These are phyloP conservation scores for Phalaenopsis aphrodite DNA, from an alignment of 106 monocot genomes.

Conservation along the genomic window DNA sequence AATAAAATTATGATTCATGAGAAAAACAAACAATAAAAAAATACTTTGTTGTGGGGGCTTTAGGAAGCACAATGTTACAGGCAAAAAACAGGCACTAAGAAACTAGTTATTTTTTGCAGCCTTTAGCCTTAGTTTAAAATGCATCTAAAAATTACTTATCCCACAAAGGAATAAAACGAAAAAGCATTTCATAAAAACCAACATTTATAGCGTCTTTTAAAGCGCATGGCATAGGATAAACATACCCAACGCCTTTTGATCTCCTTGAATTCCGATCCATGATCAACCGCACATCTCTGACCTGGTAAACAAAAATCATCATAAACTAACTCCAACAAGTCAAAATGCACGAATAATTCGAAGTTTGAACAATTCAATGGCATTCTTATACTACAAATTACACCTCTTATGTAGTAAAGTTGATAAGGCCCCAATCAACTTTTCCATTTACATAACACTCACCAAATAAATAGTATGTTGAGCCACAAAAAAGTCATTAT, in stretches of 20 bases:
- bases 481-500: conserved; percentile 64
- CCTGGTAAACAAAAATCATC: conserved; percentile 32
- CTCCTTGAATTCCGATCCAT: conserved; percentile 84
- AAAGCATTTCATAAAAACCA: neutral
- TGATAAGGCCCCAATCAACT: conserved; percentile 19
- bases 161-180: neutral
- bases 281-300: conserved; percentile 76
- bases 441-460: conserved; percentile 21
- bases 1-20: neutral
- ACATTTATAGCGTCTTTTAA: neutral
- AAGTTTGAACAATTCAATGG: conserved; percentile 3
- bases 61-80: neutral
- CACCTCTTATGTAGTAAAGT: conserved; percentile 8
- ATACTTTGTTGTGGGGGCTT: too few species aligned
- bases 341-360: neutral
- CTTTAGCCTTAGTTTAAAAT: neutral
- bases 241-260: conserved; percentile 92
- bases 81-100: neutral
- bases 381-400: conserved; percentile 20
- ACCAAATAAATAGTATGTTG: conserved; percentile 62
- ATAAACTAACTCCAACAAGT: neutral
- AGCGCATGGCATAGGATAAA: neutral
- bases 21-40: neutral
- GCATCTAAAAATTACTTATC: neutral
- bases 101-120: neutral